Evolutionary conservation across 331 rosid genomes (phyloP), one percentile per base, ranked within the genome.

Genomic region (Malus hybrid): DNA sequence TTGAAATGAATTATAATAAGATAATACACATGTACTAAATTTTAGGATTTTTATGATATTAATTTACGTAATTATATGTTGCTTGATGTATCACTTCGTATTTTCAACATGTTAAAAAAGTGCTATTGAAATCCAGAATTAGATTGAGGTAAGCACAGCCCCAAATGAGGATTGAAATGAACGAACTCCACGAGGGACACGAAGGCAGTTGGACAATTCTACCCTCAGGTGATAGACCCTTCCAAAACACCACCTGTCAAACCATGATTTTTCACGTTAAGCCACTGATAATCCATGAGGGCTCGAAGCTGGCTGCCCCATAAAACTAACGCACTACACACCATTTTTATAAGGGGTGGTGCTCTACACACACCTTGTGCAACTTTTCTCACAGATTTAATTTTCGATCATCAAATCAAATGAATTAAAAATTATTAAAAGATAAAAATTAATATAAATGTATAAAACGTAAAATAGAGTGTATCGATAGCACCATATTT

Each of bases 201-300:
- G 76, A 36, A 75, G 70, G 22, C 3, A n/a, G 24, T 48, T 72
- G 73, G 84, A 88, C 77, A 31, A 76, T 56, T 83, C 67, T 65
- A 27, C 75, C 88, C 83, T 3, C 18, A 1, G 2, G 73, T 54
- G 56, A 22, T 68, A 76, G 36, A 76, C 65, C 73, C 81, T 75
- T 77, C 83, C 78, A 85, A 80, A 80, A 83, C 66, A 42, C 68
- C 81, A 83, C 36, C 81, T 82, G 87, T 83, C 83, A 83, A 81
- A 12, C 76, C 86, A 85, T 91, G 82, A 86, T 85, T 88, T 80
- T 88, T 72, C 91, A 87, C 93, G 88, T 76, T 87, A 77, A 85
- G 79, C 78, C 79, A 90, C 93, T 86, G 87, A 93, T 93, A 93
- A 81, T 84, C 71, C 93, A 85, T 81, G 93, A 85, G 90, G 83